Conservation (phyloP, 495 filamentous ascomycete genomes). For the Aspergillus avenaceus region DNA sequence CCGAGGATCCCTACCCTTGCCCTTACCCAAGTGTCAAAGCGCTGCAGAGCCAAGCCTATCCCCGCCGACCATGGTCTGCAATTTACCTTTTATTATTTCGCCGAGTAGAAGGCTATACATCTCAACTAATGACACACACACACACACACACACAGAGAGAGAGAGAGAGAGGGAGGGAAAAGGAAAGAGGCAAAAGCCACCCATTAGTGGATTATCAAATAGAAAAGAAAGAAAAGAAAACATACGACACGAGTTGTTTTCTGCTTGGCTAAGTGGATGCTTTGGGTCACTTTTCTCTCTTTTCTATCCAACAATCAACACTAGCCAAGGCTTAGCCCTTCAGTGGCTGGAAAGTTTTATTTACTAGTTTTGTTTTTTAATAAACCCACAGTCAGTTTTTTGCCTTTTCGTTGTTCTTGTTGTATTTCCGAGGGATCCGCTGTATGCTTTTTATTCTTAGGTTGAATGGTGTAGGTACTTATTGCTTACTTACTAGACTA, state of each 20-base stretch:
- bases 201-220: too few relatives aligned
- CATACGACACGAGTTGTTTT: conserved; percentile 13
- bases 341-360: background rate
- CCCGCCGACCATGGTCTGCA: conserved; percentile 14
- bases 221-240: background rate
- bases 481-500: too few relatives aligned
- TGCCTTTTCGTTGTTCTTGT: background rate
- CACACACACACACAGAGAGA: too few relatives aligned
- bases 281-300: too few relatives aligned
- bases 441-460: too few relatives aligned
- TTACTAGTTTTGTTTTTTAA: background rate
- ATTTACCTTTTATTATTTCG: too few relatives aligned
- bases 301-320: conserved; percentile 6
- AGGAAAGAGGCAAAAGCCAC: too few relatives aligned
- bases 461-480: too few relatives aligned
- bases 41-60: conserved; percentile 20
- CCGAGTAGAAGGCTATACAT: too few relatives aligned
- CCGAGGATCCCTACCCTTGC: conserved; percentile 12
- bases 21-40: conserved; percentile 14
- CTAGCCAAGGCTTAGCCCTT: conserved; percentile 20
- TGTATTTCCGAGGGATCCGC: background rate
- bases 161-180: background rate
- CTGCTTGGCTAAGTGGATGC: conserved; percentile 11
- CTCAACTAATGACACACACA: too few relatives aligned
- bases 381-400: too few relatives aligned